These are phyloP conservation scores for Fraxinus ornus DNA, from an alignment of 305 asterid genomes.

Conservation along the genomic window DNA sequence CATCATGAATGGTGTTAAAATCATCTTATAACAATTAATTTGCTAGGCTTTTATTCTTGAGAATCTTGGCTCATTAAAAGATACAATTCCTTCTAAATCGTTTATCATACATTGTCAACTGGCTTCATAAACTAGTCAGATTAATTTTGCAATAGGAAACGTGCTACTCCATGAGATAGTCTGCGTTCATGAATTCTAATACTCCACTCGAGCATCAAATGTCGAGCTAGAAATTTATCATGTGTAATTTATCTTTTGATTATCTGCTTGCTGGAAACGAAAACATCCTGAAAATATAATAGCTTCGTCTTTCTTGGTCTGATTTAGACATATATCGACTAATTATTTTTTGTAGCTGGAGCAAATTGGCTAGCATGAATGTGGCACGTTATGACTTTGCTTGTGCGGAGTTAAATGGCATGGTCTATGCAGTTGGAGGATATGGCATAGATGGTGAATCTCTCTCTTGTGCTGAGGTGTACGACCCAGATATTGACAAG, in stretches of 20 bases:
- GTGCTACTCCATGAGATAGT: background rate
- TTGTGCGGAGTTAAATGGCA: constrained; percentile 71
- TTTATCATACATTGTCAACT: background rate
- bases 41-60: background rate
- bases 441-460: constrained; percentile 55
- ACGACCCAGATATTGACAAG: constrained; percentile 55
- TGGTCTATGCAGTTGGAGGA: constrained; percentile 70
- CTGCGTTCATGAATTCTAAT: background rate
- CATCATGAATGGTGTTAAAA: background rate
- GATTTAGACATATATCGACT: background rate
- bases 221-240: background rate
- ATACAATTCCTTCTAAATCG: background rate
- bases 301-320: background rate
- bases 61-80: background rate
- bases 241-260: background rate
- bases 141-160: background rate
- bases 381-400: constrained; percentile 79
- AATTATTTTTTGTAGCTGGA: constrained; percentile 59
- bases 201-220: background rate
- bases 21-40: background rate
- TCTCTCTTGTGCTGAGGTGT: constrained; percentile 69
- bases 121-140: background rate
- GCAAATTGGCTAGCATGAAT: constrained; percentile 66
- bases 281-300: background rate
- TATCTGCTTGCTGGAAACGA: background rate